Percentiles rank a stretch among this genome's conserved stretches.
Evolutionary conservation across 1,284 basidiomycete genomes (phyloP).

Genomic region (Golubevia sp.): DNA sequence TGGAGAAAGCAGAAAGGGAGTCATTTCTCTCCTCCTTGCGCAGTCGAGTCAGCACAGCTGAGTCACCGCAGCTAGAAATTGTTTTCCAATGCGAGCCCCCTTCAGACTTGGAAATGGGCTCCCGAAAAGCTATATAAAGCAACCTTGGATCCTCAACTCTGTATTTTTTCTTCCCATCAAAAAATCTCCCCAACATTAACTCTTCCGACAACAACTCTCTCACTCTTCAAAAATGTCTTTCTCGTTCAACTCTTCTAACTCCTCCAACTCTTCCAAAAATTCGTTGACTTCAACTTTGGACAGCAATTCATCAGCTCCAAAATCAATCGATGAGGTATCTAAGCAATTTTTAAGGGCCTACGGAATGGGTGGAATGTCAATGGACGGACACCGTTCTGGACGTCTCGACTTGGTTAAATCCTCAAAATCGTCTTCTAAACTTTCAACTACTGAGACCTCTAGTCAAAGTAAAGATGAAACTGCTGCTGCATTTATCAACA

Average conservation of each 20-base stretch:
- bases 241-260: background rate
- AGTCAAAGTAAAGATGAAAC: background rate
- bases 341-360: background rate
- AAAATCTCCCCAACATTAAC: no score
- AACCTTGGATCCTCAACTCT: no score
- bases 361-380: background rate
- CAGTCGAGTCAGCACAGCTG: no score
- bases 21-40: no score
- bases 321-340: background rate
- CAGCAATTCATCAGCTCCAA: background rate
- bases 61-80: no score
- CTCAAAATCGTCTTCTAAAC: background rate
- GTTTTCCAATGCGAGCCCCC: no score
- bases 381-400: background rate
- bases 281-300: background rate
- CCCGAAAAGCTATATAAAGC: no score
- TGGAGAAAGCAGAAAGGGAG: no score
- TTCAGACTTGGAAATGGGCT: no score
- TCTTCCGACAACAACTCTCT: no score
- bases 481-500: background rate
- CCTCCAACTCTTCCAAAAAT: background rate
- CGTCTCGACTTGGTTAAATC: background rate
- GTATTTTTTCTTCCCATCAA: no score
- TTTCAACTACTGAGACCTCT: background rate
- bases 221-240: no score